Conservation (phyloP, 352 stramenopile species). For the Pythium aristosporum region DNA sequence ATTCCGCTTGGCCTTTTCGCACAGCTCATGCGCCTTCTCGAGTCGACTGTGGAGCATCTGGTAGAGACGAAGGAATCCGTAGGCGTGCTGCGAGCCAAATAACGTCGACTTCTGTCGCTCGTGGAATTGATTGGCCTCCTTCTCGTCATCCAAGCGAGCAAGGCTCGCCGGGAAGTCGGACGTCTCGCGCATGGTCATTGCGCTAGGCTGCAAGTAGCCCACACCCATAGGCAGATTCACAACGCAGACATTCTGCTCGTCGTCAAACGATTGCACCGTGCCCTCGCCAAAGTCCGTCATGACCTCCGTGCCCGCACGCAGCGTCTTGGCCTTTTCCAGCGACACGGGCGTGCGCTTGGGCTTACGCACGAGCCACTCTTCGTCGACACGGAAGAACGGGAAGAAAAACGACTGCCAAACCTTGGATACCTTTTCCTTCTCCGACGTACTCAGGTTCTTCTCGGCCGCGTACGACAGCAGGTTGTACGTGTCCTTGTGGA, state of each 20-base stretch:
- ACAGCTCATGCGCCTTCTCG: slow-evolving; percentile 77
- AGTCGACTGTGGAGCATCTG: slow-evolving; percentile 87
- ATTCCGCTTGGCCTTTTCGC: slow-evolving; percentile 85
- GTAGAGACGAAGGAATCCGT: slow-evolving; percentile 89
- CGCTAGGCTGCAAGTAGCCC: slow-evolving; percentile 72
- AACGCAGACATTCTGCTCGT: slow-evolving; percentile 53
- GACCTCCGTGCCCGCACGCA: slow-evolving; percentile 71
- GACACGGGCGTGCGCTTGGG: slow-evolving; percentile 66
- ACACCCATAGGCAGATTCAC: slow-evolving; percentile 68
- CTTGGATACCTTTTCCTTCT: slow-evolving; percentile 87
- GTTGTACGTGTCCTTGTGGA: slow-evolving; percentile 84
- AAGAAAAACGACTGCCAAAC: slow-evolving; percentile 85
- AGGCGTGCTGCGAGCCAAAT: slow-evolving; percentile 84
- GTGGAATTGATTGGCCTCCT: slow-evolving; percentile 44
- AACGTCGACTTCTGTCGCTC: slow-evolving; percentile 51
- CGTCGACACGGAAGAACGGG: slow-evolving; percentile 80
- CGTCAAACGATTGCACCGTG: slow-evolving; percentile 77
- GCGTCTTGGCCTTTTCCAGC: slow-evolving; percentile 58
- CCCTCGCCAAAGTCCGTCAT: slow-evolving; percentile 81
- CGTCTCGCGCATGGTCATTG: slow-evolving; percentile 75
- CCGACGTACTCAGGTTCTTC: slow-evolving; percentile 74
- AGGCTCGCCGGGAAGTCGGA: slow-evolving; percentile 74
- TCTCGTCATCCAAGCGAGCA: slow-evolving; percentile 57
- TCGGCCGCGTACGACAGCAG: slow-evolving; percentile 78
- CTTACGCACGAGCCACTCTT: slow-evolving; percentile 82